A percentile compares a stretch with the other conserved stretches of the same genome.
phyloP scores from a whole-genome alignment of 805 yeast genomes.

The Torulaspora franciscae region DNA sequence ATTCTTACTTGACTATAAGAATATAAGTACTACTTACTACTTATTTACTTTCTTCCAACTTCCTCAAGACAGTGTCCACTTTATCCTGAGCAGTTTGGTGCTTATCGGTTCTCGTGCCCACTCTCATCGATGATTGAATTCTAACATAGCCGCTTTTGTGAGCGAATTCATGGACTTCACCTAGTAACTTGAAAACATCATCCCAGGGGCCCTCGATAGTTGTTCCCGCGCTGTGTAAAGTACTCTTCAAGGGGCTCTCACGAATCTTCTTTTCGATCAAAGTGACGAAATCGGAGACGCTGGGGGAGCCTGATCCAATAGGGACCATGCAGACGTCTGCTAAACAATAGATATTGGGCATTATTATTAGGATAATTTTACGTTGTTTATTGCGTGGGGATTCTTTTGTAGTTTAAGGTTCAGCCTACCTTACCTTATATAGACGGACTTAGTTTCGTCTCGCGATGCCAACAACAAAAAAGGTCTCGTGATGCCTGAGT shows the following conservation, averaged over 20 bases:
- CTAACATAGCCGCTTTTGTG: conserved; percentile 71
- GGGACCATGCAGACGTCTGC: conserved; percentile 89
- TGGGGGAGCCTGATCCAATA: conserved; percentile 72
- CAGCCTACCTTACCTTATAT: too few species aligned
- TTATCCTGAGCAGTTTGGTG: conserved; percentile 68
- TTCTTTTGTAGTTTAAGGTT: too few species aligned
- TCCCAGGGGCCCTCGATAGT: conserved; percentile 92
- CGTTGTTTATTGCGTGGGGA: not conserved
- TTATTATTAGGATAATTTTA: not conserved
- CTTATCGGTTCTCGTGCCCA: conserved; percentile 81
- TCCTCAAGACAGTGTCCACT: conserved; percentile 56
- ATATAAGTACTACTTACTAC: not conserved
- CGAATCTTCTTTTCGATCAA: conserved; percentile 60
- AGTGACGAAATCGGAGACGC: conserved; percentile 78
- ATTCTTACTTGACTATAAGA: not conserved
- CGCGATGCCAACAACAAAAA: too few species aligned
- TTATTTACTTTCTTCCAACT: conserved; percentile 33
- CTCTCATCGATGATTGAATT: conserved; percentile 79
- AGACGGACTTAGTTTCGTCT: too few species aligned
- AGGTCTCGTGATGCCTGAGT: too few species aligned
- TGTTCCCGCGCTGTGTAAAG: conserved; percentile 88
- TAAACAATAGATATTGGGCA: conserved; percentile 50
- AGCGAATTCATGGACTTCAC: conserved; percentile 66
- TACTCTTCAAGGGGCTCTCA: conserved; percentile 56
- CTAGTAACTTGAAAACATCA: conserved; percentile 74